phyloP scores from a whole-genome alignment of 75 land plant genomes.

The Selaginella tamariscina region DNA sequence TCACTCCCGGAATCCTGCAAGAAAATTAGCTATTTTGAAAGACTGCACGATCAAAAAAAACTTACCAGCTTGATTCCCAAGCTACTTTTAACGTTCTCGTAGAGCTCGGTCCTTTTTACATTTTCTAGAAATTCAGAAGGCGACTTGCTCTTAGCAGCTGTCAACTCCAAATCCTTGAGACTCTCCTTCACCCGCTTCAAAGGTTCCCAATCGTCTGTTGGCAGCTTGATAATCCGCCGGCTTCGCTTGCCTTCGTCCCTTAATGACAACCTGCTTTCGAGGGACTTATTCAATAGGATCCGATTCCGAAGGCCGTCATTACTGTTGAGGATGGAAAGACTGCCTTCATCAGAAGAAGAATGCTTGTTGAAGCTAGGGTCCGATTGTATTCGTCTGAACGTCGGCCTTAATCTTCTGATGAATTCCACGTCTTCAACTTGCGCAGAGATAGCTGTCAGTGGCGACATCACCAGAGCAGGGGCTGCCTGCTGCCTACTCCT shows the following conservation, averaged over 20 bases:
- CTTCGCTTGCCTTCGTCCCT: slow-evolving; percentile 15
- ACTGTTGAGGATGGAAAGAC: slow-evolving; percentile 44
- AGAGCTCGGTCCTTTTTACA: slow-evolving; percentile 49
- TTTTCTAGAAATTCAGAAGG: slow-evolving; percentile 46
- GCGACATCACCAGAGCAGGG: not conserved
- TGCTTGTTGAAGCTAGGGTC: slow-evolving; percentile 49
- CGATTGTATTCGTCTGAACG: slow-evolving; percentile 52
- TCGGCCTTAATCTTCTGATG: slow-evolving; percentile 65
- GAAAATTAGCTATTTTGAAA: too few species aligned
- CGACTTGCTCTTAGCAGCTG: slow-evolving; percentile 30
- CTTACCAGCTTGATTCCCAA: too few species aligned
- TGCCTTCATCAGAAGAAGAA: slow-evolving; percentile 37
- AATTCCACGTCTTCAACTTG: slow-evolving; percentile 48
- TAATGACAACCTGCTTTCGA: too few species aligned
- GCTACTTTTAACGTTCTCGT: slow-evolving; percentile 60
- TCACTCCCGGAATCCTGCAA: too few species aligned
- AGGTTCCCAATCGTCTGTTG: slow-evolving; percentile 68
- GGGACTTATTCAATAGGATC: too few species aligned
- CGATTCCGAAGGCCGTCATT: too few species aligned
- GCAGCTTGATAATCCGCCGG: slow-evolving; percentile 8
- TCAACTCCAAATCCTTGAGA: slow-evolving; percentile 59
- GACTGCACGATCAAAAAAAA: too few species aligned
- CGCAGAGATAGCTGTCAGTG: slow-evolving; percentile 9
- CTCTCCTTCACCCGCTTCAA: slow-evolving; percentile 47
- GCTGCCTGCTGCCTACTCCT: not conserved